These are phyloP conservation scores for Neofusicoccum sp. DNA, from an alignment of 2,329 filamentous ascomycete species.

Conservation along the genomic window DNA sequence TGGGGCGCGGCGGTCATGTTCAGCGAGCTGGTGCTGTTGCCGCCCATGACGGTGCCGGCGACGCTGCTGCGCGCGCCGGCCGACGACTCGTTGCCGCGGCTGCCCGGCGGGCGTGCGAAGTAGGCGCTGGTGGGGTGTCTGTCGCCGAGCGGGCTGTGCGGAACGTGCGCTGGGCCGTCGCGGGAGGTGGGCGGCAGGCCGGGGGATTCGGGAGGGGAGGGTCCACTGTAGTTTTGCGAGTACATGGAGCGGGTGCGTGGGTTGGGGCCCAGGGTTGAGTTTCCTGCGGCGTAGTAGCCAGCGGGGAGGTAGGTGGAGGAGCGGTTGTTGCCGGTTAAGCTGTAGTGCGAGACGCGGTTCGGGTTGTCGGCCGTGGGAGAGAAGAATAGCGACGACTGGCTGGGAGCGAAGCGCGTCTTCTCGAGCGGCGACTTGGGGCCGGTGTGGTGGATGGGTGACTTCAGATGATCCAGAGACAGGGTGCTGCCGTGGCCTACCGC, in stretches of 20 bases:
- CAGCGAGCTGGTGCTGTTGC: constrained; percentile 64
- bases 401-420: constrained; percentile 28
- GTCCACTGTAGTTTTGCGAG: constrained; percentile 1
- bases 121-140: neutral
- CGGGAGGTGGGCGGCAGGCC: constrained; percentile 15
- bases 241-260: constrained; percentile 17
- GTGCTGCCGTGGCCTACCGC: constrained; percentile 48
- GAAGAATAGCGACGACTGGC: constrained; percentile 75
- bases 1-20: constrained; percentile 62
- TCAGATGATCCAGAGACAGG: constrained; percentile 59
- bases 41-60: constrained; percentile 16
- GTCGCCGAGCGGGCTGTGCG: constrained; percentile 12
- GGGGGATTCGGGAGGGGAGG: constrained; percentile 17
- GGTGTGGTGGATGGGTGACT: constrained; percentile 26
- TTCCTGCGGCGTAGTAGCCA: constrained; percentile 82
- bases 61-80: constrained; percentile 40
- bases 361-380: constrained; percentile 73
- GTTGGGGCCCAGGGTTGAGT: constrained; percentile 7
- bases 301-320: constrained; percentile 83
- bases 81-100: constrained; percentile 9
- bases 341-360: constrained; percentile 17
- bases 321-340: constrained; percentile 52
- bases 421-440: constrained; percentile 36
- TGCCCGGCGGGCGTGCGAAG: constrained; percentile 1
- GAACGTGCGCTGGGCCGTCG: constrained; percentile 12